These are phyloP conservation scores for Colletotrichum costaricense DNA, from an alignment of 2,329 filamentous ascomycete species.

Conservation along the genomic window DNA sequence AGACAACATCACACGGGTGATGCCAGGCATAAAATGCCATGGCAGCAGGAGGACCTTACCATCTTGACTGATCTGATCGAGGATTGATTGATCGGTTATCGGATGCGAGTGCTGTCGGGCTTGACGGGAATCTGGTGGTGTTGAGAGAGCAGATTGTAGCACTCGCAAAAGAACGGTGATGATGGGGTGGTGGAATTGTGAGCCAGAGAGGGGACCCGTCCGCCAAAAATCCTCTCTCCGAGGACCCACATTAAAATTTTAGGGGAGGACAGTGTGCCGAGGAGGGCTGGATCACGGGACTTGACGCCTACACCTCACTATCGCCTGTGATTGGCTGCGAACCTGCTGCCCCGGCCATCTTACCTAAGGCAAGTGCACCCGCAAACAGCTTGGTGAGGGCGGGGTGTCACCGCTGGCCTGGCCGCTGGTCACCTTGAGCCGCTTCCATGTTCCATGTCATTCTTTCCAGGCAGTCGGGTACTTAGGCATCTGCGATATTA, in stretches of 20 bases:
- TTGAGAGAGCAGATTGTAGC: slow-evolving; percentile 58
- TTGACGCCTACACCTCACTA: background rate
- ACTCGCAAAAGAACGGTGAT: slow-evolving; percentile 59
- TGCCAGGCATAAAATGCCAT: slow-evolving; percentile 35
- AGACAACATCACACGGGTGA: slow-evolving; percentile 22
- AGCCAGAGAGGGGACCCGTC: slow-evolving; percentile 34
- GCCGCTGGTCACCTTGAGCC: background rate
- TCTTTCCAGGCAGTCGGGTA: background rate
- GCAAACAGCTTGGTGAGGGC: slow-evolving; percentile 24
- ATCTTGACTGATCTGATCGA: slow-evolving; percentile 70
- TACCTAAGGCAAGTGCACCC: background rate
- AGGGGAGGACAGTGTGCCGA: background rate
- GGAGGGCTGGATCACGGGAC: background rate
- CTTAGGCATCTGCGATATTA: slow-evolving; percentile 17
- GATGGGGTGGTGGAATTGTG: slow-evolving; percentile 60
- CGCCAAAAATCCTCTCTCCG: slow-evolving; percentile 16
- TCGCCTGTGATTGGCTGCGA: background rate
- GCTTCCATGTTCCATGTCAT: slow-evolving; percentile 13
- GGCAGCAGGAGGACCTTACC: slow-evolving; percentile 62
- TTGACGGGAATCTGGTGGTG: slow-evolving; percentile 64
- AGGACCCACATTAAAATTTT: background rate
- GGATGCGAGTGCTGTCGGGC: slow-evolving; percentile 58
- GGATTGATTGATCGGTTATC: slow-evolving; percentile 51
- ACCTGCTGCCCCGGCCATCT: background rate
- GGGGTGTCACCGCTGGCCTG: background rate